Base-by-base conservation (phyloP, 805 yeast species). In the Priceomyces medius region DNA sequence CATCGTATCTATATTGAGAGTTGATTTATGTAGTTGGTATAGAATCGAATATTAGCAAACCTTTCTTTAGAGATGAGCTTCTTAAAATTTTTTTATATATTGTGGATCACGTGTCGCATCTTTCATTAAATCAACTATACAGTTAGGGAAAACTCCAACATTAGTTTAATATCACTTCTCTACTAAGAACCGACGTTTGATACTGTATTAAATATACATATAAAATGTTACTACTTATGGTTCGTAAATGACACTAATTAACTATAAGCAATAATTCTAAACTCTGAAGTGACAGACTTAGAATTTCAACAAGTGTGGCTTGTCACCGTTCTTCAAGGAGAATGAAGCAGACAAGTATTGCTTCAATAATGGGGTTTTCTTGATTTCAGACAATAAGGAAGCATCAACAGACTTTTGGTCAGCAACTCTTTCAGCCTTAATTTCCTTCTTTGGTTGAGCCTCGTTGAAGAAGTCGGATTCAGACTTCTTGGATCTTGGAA, bases 311-410 rank as follows among this genome's bases (percentile, higher is more conserved):
- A 86, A 83, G 77, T 91, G 98, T 67, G 98, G 99, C 76, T 79
- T 88, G 82, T 91, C 99, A 76, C 98, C 98, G 77, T 80, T 82
- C 86, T 88, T 90, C 77, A 93, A 84, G 61, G 97, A 85, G 90
- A 91, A 91, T 58, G 95, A 78, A 62, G 97, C 72, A 59, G 96
- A 85, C 71, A 91, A 83, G 86, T 91, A 91, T 79, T 90, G 95
- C 77, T 88, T 88, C 74, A 91, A 85, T 71, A 88, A 81, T 72
- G 97, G 95, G 64, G 96, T 89, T 81, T 89, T 87, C 85, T 90
- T 89, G 80, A 93, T 86, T 78, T 87, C 93, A 63, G 91, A 76
- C 66, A 93, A 77, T 69, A 91, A 79, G 68, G 91, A 85, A 73
- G 88, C 81, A 78, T 91, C 99, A 61, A 91, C 95, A 48, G 79